Percentiles rank a stretch among this genome's conserved stretches.
phyloP scores from a whole-genome alignment of 768 basidiomycete genomes.

The Suillus discolor region DNA sequence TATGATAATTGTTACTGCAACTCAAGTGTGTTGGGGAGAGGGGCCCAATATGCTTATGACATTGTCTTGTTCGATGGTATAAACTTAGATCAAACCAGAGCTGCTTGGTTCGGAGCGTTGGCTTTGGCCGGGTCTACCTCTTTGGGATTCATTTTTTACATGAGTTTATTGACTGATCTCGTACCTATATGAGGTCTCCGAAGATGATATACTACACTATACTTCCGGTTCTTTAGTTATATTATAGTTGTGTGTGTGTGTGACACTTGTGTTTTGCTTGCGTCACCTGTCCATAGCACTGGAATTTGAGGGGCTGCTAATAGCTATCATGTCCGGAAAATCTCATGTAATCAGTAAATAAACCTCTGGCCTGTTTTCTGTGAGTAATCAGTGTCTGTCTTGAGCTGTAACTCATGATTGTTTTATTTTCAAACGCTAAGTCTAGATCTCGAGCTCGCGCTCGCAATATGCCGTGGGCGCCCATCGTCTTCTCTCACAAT shows the following conservation, averaged over 20 bases:
- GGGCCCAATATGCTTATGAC: conserved; percentile 25
- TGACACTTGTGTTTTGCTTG: too few species aligned
- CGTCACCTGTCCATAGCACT: too few species aligned
- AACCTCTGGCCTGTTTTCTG: too few species aligned
- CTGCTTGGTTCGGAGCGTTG: conserved; percentile 42
- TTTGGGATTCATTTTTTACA: background rate
- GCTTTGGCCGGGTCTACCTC: conserved; percentile 18
- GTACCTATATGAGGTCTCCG: background rate
- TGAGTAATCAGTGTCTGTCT: too few species aligned
- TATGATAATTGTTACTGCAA: conserved; percentile 29
- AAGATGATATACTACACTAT: background rate
- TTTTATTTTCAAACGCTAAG: too few species aligned
- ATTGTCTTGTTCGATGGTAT: conserved; percentile 21
- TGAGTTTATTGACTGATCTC: conserved; percentile 1
- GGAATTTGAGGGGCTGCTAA: too few species aligned
- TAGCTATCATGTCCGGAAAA: too few species aligned
- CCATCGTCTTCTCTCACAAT: too few species aligned
- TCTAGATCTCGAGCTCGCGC: too few species aligned
- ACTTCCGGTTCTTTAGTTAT: background rate
- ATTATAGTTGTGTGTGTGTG: background rate
- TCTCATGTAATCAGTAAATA: too few species aligned
- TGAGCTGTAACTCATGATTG: too few species aligned
- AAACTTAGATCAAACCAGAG: conserved; percentile 30
- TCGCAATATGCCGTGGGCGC: too few species aligned
- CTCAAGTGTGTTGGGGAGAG: conserved; percentile 20